Base-by-base conservation (phyloP, 73 alveolate species). In the Tetrahymena borealis region DNA sequence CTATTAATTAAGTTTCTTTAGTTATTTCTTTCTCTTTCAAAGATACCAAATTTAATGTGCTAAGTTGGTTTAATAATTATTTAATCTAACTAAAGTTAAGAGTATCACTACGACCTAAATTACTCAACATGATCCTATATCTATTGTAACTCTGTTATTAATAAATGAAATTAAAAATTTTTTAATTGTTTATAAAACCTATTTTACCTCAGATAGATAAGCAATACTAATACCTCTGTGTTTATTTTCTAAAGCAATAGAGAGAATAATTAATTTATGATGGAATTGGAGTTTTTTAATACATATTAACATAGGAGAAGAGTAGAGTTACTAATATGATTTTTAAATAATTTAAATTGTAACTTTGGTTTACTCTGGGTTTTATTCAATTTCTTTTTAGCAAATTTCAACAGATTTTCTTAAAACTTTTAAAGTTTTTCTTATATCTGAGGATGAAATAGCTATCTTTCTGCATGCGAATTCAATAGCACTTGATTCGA, bases 391-490 rank as follows among this genome's bases (percentile, higher is more conserved):
- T 95, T 77, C 79, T 91, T 94, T 38, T 92, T 93, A 41, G 94
- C 96, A 38, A 24, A 98, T 78, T 91, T 97, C 99, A 40, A 96
- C 97, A 16, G 99, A 98, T 40, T 97, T 97, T 91, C 95, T 95
- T 91, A 98, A 96, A 31, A 98, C 97, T 90, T 96, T 95, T 33
- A 98, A 95, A 15, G 97, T 90, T 90, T 98, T 96, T 94, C 99
- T 94, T 32, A 98, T 96, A 91, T 98, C 99, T 8, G 99, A 99
- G 78, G 98, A 95, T 35, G 94, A 91, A 5, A 98, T 93, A 15
- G 99, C 97, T 10, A 98, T 98, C 92, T 98, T 98, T 90, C 92
- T 95, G 5, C 98, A 95, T 16, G 97, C 96, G 33, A 96, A 95
- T 60, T 85, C 78, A 11, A 97, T 91, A 3, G 99, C 97, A 11